Evolutionary conservation across 441 rosid genomes (phyloP).

Genomic region (Capsella rubella): DNA sequence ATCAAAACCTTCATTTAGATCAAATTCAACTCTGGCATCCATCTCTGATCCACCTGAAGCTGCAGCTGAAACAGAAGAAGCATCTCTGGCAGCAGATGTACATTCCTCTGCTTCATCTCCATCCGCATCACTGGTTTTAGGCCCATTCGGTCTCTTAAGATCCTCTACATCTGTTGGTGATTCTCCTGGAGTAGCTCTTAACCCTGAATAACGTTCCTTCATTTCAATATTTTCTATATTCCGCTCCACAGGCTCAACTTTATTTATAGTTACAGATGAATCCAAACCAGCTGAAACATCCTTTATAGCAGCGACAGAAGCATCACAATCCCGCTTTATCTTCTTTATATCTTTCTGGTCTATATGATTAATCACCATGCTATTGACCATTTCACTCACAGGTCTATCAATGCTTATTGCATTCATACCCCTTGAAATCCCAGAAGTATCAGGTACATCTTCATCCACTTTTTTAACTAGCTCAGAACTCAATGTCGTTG

Average conservation of each 20-base stretch:
- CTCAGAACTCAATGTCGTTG: constrained; percentile 34
- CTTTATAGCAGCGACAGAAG: too few relatives aligned
- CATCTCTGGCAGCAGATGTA: constrained; percentile 49
- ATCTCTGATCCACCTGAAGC: constrained; percentile 48
- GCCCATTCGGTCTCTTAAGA: constrained; percentile 47
- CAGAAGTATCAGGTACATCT: constrained; percentile 36
- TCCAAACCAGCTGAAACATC: constrained; percentile 27
- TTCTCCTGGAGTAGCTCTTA: too few relatives aligned
- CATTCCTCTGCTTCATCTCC: constrained; percentile 63
- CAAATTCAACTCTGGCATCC: constrained; percentile 79
- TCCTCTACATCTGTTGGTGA: constrained; percentile 46
- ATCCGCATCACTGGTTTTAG: constrained; percentile 46
- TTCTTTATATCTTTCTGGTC: constrained; percentile 44
- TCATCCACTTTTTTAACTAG: too few relatives aligned
- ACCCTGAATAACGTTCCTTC: too few relatives aligned
- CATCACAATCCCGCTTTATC: constrained; percentile 23
- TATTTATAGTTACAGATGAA: constrained; percentile 43
- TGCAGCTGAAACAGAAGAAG: constrained; percentile 39
- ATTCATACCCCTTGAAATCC: constrained; percentile 37
- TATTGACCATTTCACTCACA: constrained; percentile 50
- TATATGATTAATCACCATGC: constrained; percentile 41
- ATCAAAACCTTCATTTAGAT: constrained; percentile 81
- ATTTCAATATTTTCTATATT: constrained; percentile 37
- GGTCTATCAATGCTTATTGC: constrained; percentile 39
- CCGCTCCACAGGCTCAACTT: constrained; percentile 48